phyloP scores from a whole-genome alignment of 768 basidiomycete genomes.

The Leccinum boreale region DNA sequence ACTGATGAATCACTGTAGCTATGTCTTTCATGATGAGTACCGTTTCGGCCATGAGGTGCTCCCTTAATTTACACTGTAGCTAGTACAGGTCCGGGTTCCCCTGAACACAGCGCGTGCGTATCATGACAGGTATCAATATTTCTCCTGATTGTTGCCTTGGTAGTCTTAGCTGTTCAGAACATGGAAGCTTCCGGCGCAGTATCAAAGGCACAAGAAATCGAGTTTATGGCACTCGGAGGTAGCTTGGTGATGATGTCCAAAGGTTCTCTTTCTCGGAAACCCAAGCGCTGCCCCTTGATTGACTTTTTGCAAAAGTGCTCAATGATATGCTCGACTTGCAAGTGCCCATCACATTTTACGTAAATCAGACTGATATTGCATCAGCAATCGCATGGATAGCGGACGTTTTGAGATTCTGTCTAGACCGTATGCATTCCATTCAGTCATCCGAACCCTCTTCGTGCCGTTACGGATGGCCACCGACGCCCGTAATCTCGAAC shows the following conservation, averaged over 20 bases:
- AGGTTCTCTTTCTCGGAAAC: constrained; percentile 38
- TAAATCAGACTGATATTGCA: constrained; percentile 2
- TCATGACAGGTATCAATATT: not conserved
- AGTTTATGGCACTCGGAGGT: constrained; percentile 82
- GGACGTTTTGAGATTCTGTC: constrained; percentile 72
- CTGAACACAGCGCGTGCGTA: constrained; percentile 64
- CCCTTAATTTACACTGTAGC: constrained; percentile 12
- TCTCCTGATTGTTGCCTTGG: constrained; percentile 2
- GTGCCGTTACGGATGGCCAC: constrained; percentile 67
- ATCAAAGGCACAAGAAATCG: constrained; percentile 73
- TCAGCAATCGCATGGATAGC: constrained; percentile 82
- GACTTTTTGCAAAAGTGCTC: constrained; percentile 45
- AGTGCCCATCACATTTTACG: constrained; percentile 21
- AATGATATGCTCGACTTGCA: constrained; percentile 83
- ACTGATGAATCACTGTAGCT: constrained; percentile 37
- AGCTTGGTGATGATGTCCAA: constrained; percentile 88
- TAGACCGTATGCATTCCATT: constrained; percentile 74
- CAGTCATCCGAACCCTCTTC: constrained; percentile 71
- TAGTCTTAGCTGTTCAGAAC: constrained; percentile 85
- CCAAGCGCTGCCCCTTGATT: not conserved
- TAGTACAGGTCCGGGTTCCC: constrained; percentile 72
- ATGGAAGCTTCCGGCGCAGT: constrained; percentile 79
- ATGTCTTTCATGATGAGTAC: constrained; percentile 74
- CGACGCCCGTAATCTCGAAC: constrained; percentile 60
- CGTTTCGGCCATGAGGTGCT: constrained; percentile 3